These are phyloP conservation scores for Geotrichum ghanense DNA, from an alignment of 805 yeast genomes.

Conservation along the genomic window DNA sequence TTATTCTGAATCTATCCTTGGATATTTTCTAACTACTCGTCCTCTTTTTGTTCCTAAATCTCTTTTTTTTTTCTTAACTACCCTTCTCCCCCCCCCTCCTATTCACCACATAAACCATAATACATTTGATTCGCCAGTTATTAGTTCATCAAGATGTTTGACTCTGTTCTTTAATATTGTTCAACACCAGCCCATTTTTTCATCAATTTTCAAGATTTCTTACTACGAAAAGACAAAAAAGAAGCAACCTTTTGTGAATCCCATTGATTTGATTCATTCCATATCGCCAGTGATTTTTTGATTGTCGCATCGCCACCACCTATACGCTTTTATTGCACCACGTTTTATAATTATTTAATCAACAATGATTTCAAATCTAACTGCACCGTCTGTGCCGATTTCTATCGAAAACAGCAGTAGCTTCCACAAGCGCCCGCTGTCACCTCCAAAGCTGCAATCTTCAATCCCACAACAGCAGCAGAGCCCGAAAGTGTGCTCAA, in stretches of 20 bases:
- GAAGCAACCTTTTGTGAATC: neutral
- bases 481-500: neutral
- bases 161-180: neutral
- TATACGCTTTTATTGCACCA: neutral
- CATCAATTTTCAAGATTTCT: too few species aligned
- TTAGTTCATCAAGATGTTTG: neutral
- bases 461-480: neutral
- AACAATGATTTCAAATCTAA: neutral
- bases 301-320: neutral
- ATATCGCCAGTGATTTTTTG: too few species aligned
- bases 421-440: neutral
- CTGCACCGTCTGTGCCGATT: neutral
- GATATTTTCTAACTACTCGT: too few species aligned
- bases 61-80: neutral
- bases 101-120: too few species aligned
- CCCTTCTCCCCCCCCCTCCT: too few species aligned
- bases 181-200: neutral
- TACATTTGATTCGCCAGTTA: too few species aligned
- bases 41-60: neutral
- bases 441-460: neutral
- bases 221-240: too few species aligned
- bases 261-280: neutral
- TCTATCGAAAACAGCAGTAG: neutral
- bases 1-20: too few species aligned
- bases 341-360: neutral